Evolutionary conservation across 2,329 filamentous ascomycete species (phyloP), one percentile per base, ranked within the genome.

Genomic region (Lecanicillium sp.): DNA sequence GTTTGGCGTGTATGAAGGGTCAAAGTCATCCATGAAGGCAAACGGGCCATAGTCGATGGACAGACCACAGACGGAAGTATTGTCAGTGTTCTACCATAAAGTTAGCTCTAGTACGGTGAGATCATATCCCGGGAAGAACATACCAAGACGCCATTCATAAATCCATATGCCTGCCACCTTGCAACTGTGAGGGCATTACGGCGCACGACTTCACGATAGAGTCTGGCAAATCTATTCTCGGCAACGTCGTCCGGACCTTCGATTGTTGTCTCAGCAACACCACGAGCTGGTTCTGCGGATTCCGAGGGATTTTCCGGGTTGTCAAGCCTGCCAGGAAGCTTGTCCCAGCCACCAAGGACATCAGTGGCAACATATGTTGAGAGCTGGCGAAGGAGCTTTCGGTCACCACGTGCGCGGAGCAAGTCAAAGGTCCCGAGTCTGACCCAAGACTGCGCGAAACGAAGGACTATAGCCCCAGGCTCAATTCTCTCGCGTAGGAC

Each of bases 111-210:
- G 28, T 7, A 11, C 19, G 12, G 5, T 9, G 12, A 5, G 8
- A 4, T 33, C 8, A 5, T 4, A 29, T 17, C 4, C 9, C 4
- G 3, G 20, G 4, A 9, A 33, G 3, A 7, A 46, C 55, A 45
- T 47, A 64, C 61, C 42, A 98, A 69, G 4, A 98, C 92, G 33
- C 92, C 92, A 53, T 98, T 98, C 73, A 94, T 96, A 65, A 98
- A 98, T n/a, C 87, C 92, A 54, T 96, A 96, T 0, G 87, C 88
- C 65, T 98, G 94, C 90, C 92, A 96, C 48, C 83, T 76, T 9
- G 92, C 92, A 2, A 96, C 89, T 0, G 85, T 94, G 42, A 73
- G 70, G 2, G 92, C 92, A 55, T 95, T 98, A 22, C 85, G 77
- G 30, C 87, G 78, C 4, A 80, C 80, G 40, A 98, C 80, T 53